Base-by-base conservation (phyloP, 495 filamentous ascomycete species). In the Talaromyces ruber region DNA sequence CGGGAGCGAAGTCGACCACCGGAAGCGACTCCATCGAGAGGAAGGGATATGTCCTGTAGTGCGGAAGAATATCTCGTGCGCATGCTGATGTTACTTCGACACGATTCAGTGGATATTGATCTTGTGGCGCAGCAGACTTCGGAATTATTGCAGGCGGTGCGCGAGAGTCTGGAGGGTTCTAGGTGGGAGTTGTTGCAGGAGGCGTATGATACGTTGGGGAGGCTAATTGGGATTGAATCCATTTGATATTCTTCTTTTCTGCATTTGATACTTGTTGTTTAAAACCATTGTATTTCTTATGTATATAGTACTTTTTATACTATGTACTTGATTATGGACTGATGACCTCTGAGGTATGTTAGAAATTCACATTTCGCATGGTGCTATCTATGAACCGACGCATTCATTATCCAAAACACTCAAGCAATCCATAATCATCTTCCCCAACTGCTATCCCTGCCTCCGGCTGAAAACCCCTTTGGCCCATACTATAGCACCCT, bases 401-500 rank as follows among this genome's bases (percentile, higher is more conserved):
- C 47, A 26, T 52, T 26, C 47, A 26, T 52, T 52, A 2, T 52
- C 62, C n/a, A 74, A 29, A 24, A 60, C 62, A 62, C 70, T 67
- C 60, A 76, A 64, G 65, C 72, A 73, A 8, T 61, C 52, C 9
- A 68, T 14, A 30, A 76, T 73, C 9, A 76, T 58, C 30, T 64
- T 66, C 0, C 70, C 72, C 18, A 74, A 47, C 62, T 67, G 59
- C 71, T 65, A 71, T 54, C 58, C 63, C 34, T 65, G 47, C 43
- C 71, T 67, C 2, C 70, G 63, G 21, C 58, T 28, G 58, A 76
- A 76, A 1, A 68, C 69, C 18, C 60, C 64, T 50, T 65, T 67
- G 16, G 73, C 73, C 73, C 73, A 76, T 9, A 21, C 29, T 28
- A 73, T 25, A 18, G 72, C 73, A 11, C 68, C 70, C 25, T 64